Conservation (phyloP, 441 rosid genomes). For the Syzygium malaccense region DNA sequence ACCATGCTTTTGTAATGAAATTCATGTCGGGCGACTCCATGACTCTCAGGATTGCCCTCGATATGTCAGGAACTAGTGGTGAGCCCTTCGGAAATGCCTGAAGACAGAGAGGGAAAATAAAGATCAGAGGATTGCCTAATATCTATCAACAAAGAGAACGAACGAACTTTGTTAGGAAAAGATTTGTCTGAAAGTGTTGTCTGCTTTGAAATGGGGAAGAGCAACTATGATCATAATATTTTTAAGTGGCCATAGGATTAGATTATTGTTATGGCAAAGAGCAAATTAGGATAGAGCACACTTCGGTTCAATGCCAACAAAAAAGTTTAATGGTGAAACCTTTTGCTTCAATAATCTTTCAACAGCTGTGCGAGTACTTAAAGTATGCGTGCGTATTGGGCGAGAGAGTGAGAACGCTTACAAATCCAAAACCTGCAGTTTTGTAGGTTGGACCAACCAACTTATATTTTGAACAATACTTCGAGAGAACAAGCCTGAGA, state of each 20-base stretch:
- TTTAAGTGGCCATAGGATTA: background rate
- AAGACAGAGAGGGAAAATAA: background rate
- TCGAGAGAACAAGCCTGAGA: constrained; percentile 27
- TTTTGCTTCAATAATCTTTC: background rate
- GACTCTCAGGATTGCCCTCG: constrained; percentile 1
- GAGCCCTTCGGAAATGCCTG: constrained; percentile 4
- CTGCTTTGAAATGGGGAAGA: background rate
- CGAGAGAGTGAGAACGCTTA: constrained; percentile 18
- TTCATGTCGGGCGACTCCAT: background rate
- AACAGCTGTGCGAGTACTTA: background rate
- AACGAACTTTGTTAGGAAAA: background rate
- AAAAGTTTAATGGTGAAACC: background rate
- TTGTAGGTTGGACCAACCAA: constrained; percentile 38
- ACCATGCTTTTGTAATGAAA: background rate
- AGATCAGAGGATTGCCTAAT: background rate
- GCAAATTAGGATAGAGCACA: background rate
- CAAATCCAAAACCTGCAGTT: constrained; percentile 51
- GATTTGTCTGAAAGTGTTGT: background rate
- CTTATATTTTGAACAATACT: constrained; percentile 26
- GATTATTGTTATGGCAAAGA: background rate
- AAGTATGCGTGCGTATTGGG: background rate
- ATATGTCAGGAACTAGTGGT: constrained; percentile 1
- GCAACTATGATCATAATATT: background rate
- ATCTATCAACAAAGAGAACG: background rate
- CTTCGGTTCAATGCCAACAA: background rate